Evolutionary conservation across 2,329 filamentous ascomycete species (phyloP).

Genomic region (Didymellaceae sp.): DNA sequence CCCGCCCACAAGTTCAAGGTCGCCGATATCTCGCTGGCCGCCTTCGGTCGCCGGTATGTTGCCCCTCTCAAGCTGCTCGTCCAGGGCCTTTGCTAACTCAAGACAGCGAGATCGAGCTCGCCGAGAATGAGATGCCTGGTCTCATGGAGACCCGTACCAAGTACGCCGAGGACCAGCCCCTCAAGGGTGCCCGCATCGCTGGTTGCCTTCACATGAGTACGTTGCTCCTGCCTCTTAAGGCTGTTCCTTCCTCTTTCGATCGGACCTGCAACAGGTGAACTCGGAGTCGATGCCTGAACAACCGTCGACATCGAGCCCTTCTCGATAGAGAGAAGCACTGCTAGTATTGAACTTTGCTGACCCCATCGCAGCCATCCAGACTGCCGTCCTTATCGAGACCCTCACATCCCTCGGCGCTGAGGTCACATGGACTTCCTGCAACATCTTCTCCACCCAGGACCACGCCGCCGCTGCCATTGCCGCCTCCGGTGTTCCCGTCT

Average conservation of each 20-base stretch:
- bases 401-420: slow-evolving; percentile 92
- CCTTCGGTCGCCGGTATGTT: slow-evolving; percentile 83
- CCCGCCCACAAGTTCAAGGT: slow-evolving; percentile 97
- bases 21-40: slow-evolving; percentile 93
- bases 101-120: slow-evolving; percentile 84
- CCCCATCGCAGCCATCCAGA: slow-evolving; percentile 78
- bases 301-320: not conserved
- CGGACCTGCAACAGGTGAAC: not conserved
- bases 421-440: slow-evolving; percentile 98
- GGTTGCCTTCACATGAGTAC: slow-evolving; percentile 97
- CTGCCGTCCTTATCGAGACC: slow-evolving; percentile 98
- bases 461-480: slow-evolving; percentile 98
- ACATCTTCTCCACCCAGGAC: slow-evolving; percentile 99
- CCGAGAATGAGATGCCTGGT: slow-evolving; percentile 92
- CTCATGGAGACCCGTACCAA: slow-evolving; percentile 93
- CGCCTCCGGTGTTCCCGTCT: slow-evolving; percentile 87
- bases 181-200: slow-evolving; percentile 93
- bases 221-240: slow-evolving; percentile 34
- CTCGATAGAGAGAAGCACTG: slow-evolving; percentile 7
- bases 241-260: slow-evolving; percentile 9
- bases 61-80: not conserved
- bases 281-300: not conserved
- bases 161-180: slow-evolving; percentile 91
- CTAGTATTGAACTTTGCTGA: not conserved
- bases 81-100: not conserved